Conservation (phyloP, 192 early-diverging fungal species). For the Cladochytrium replicatum region DNA sequence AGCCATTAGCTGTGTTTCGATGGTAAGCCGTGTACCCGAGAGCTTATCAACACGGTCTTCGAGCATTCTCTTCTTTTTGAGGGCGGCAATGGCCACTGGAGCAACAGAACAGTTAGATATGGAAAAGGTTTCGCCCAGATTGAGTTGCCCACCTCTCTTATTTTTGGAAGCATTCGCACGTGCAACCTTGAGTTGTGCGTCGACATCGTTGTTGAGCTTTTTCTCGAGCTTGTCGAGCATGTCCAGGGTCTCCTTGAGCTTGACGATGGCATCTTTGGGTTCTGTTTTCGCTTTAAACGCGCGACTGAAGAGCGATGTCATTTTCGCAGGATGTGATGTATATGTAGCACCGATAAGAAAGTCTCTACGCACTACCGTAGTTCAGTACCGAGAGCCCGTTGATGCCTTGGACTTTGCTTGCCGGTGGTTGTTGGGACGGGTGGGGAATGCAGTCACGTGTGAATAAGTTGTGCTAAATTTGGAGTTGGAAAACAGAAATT, state of each 20-base stretch:
- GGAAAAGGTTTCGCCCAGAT: not conserved
- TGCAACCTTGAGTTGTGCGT: slow-evolving; percentile 75
- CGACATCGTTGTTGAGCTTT: slow-evolving; percentile 76
- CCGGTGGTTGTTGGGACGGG: too few relatives aligned
- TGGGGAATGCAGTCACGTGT: too few relatives aligned
- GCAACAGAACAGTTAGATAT: not conserved
- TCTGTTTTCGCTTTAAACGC: slow-evolving; percentile 37
- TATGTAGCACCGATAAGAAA: too few relatives aligned
- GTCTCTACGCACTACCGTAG: too few relatives aligned
- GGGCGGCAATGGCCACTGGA: slow-evolving; percentile 76
- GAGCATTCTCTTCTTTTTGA: slow-evolving; percentile 85
- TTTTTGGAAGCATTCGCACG: slow-evolving; percentile 88
- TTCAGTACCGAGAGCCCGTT: too few relatives aligned
- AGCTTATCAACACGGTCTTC: slow-evolving; percentile 83
- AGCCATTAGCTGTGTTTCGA: slow-evolving; percentile 90
- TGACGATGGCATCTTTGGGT: slow-evolving; percentile 91
- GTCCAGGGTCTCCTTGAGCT: slow-evolving; percentile 76
- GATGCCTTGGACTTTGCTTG: too few relatives aligned
- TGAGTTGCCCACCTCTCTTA: slow-evolving; percentile 55
- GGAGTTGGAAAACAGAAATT: too few relatives aligned
- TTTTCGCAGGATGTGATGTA: too few relatives aligned
- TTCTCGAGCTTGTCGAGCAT: slow-evolving; percentile 94
- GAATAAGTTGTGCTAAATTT: too few relatives aligned
- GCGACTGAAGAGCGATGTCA: slow-evolving; percentile 36
- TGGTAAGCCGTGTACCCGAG: slow-evolving; percentile 74